Base-by-base conservation (phyloP, 1,139 yeast genomes). In the Fermentozyma sake region DNA sequence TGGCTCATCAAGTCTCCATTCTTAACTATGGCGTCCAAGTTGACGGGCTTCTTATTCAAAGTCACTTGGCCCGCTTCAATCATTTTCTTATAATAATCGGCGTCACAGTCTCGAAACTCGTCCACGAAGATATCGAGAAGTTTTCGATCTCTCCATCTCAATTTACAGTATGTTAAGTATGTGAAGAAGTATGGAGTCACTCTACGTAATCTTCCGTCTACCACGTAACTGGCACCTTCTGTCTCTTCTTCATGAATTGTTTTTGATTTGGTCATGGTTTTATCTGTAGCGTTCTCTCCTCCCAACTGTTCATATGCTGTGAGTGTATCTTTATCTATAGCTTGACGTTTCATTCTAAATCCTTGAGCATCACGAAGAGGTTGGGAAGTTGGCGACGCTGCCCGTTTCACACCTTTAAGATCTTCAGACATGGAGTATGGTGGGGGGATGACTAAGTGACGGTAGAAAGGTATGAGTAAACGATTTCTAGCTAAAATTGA, bases 1-100 rank as follows among this genome's bases (percentile, higher is more conserved):
- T 93, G 97, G 17, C 78, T 68, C 11, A 91, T 84, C 25, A 83
- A 61, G 42, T 91, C 96, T 0, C 97, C 97, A 50, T 89, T 85
- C 28, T 74, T 59, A 3, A 93, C 76, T 1, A 80, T 52, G 0
- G 85, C 69, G 7, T 84, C 86, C 16, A 79, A 42, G 24, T 61
- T 58, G 0, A 96, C 89, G 0, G 76, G 67, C 31, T 69, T 58
- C 24, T 72, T 74, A 51, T 87, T 87, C 20, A 93, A 52, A 1
- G 76, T 63, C 2, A 93, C 96, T 38, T 73, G 69, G 0, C 97
- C 97, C 2, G 58, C 61, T 3, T 68, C 71, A 18, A 93, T 80
- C 1, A 93, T 79, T 37, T 69, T 61, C 32, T 58, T 56, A 51
- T 91, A 91, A 49, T 82, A 82, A 9, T 68, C 74, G 16, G 75